phyloP scores from a whole-genome alignment of 176 grass and related monocot genomes.

The Oryza meyeriana region DNA sequence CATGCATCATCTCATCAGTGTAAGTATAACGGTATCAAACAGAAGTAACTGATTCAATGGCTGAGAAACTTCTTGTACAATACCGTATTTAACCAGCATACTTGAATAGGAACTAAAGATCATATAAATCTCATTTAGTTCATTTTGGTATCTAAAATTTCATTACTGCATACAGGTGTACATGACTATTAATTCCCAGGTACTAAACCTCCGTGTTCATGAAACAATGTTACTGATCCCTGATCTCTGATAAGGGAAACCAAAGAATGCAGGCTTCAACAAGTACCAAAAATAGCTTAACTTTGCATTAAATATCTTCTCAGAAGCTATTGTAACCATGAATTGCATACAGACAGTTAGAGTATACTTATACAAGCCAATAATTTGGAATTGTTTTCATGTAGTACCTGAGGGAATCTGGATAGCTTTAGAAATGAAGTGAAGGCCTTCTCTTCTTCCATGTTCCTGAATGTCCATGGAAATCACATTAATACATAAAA shows the following conservation, averaged over 20 bases:
- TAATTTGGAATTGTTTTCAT: constrained; percentile 10
- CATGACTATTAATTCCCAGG: neutral
- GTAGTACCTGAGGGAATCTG: constrained; percentile 76
- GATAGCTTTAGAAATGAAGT: constrained; percentile 63
- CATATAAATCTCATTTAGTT: neutral
- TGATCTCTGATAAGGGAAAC: neutral
- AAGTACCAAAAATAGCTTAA: neutral
- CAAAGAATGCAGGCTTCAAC: neutral
- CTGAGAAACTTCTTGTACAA: neutral
- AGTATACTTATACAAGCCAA: neutral
- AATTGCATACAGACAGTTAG: neutral
- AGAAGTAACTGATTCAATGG: neutral
- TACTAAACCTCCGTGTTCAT: neutral
- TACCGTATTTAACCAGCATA: neutral
- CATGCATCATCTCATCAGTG: constrained; percentile 11
- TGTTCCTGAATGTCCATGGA: constrained; percentile 44
- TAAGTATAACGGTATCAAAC: neutral
- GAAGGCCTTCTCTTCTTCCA: constrained; percentile 61
- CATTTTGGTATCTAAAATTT: neutral
- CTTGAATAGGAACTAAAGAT: neutral
- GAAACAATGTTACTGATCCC: neutral
- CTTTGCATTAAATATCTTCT: neutral
- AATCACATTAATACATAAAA: constrained; percentile 5
- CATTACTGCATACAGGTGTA: neutral
- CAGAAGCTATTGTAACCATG: neutral